Evolutionary conservation across 768 basidiomycete species (phyloP), one percentile per base, ranked within the genome.

Genomic region (Grammothele lineata): DNA sequence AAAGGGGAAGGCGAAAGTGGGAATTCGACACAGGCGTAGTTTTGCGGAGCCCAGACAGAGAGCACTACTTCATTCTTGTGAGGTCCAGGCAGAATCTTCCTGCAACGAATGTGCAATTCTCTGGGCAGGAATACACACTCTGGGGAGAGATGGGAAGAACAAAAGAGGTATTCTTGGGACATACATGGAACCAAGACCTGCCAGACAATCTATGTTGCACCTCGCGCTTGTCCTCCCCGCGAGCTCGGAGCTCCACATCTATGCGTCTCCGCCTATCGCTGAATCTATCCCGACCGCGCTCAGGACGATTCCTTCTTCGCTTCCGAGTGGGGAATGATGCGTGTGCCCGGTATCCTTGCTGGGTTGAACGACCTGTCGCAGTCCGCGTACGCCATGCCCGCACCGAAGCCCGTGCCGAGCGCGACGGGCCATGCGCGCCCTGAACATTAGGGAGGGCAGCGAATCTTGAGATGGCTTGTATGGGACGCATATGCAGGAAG

Each of bases 301-400:
- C 45, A 51, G 24, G 45, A 38, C 1, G 41, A 52, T 15, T 46
- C 45, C 41, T 52, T 47, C 51, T 53, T 53, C 19, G 36, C 43
- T 48, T 51, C 56, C 17, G 50, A 75, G 19, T 57, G 48, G 18
- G 62, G 72, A 56, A 92, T 66, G 61, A 92, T 76, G 53, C 87
- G 80, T 37, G 85, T 87, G 50, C 92, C 92, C 17, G 91, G 83
- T 64, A 92, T 78, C 58, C 91, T 78, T 39, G 92, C 85, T 17
- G 90, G 87, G 70, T 92, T 92, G 80, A 94, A 95, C 14, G 87
- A 85, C 40, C 91, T 81, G 70, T 95, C 89, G 68, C 92, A 93
- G 75, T 94, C 92, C 24, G 88, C 83, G 62, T 91, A 93, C 23
- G 92, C 90, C 43, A 82, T 81, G 35, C 92, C 92, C 33, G 83